phyloP scores from a whole-genome alignment of 2,329 filamentous ascomycete genomes.

The Sarocladiaceae sp. region DNA sequence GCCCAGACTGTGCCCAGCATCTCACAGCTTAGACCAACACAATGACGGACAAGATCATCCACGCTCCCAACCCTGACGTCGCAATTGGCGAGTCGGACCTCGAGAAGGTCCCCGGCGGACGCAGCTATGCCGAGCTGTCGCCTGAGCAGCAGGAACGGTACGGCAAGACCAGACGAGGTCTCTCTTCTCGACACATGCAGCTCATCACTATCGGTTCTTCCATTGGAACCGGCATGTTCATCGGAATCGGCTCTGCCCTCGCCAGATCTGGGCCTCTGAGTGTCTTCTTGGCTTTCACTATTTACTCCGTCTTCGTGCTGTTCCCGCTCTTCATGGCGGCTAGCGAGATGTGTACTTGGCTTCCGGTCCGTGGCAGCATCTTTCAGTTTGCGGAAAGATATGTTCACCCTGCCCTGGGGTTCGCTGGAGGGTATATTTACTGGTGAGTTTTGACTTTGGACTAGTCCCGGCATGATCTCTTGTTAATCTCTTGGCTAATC shows the following conservation, averaged over 20 bases:
- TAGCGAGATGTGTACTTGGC: constrained; percentile 47
- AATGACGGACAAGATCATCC: too few relatives aligned
- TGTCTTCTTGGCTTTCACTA: constrained; percentile 26
- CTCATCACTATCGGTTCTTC: constrained; percentile 2
- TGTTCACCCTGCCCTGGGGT: constrained; percentile 47
- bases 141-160: too few relatives aligned
- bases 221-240: constrained; percentile 28
- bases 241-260: constrained; percentile 28
- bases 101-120: too few relatives aligned
- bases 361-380: constrained; percentile 41
- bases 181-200: constrained; percentile 30
- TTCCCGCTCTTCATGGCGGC: constrained; percentile 30
- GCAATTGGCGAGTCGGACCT: too few relatives aligned
- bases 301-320: constrained; percentile 27
- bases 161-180: too few relatives aligned
- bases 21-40: too few relatives aligned
- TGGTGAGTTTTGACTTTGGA: too few relatives aligned
- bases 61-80: too few relatives aligned
- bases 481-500: too few relatives aligned
- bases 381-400: constrained; percentile 40
- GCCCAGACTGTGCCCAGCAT: too few relatives aligned
- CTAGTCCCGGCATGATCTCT: too few relatives aligned
- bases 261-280: constrained; percentile 26
- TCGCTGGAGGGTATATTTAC: constrained; percentile 38
- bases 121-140: too few relatives aligned